These are phyloP conservation scores for Pelargonium australe DNA, from an alignment of 441 rosid genomes.

Conservation along the genomic window DNA sequence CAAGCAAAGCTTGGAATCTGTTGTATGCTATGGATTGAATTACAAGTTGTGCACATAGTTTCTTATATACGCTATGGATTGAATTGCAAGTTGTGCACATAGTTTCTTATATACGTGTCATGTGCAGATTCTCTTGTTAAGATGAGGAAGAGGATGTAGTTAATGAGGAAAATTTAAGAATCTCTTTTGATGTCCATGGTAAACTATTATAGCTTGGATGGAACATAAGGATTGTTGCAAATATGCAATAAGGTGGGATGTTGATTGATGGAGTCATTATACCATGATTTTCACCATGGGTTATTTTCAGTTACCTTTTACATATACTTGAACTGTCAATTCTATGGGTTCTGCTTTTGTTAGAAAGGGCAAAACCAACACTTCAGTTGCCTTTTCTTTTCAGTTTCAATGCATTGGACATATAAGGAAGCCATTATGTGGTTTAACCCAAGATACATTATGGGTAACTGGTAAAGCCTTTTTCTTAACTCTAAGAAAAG, in stretches of 20 bases:
- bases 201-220: background rate
- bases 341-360: background rate
- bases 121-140: slow-evolving; percentile 40
- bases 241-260: background rate
- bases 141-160: slow-evolving; percentile 44
- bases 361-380: background rate
- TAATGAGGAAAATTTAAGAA: slow-evolving; percentile 26
- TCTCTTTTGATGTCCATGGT: background rate
- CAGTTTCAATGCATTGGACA: background rate
- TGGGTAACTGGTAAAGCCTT: background rate
- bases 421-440: background rate
- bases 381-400: background rate
- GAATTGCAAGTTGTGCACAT: no score
- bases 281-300: background rate
- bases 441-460: background rate
- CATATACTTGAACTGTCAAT: background rate
- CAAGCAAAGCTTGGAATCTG: no score
- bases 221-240: background rate
- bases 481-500: background rate
- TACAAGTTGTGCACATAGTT: no score
- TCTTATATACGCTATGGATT: background rate
- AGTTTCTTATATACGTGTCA: background rate
- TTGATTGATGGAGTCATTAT: background rate
- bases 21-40: no score
- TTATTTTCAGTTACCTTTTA: background rate